These are phyloP conservation scores for Metschnikowia lochheadii DNA, from an alignment of 805 yeast genomes.

Conservation along the genomic window DNA sequence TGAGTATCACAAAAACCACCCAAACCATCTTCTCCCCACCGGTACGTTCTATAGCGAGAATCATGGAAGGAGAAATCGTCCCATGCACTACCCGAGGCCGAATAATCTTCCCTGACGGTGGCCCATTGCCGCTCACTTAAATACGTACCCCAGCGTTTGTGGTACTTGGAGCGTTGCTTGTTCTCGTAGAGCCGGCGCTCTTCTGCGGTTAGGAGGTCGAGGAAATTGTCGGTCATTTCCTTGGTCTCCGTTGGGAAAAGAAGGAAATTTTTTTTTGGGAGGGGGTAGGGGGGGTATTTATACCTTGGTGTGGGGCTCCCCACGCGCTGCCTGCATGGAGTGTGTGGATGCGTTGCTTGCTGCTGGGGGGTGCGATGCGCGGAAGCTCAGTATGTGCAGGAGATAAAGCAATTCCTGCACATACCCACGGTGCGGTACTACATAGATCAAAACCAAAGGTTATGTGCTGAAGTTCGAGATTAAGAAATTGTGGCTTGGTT, in stretches of 20 bases:
- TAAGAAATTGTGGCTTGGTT: too few relatives aligned
- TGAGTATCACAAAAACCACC: conserved; percentile 87
- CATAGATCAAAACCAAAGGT: too few relatives aligned
- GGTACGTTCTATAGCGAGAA: conserved; percentile 70
- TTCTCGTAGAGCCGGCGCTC: conserved; percentile 34
- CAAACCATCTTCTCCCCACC: conserved; percentile 97
- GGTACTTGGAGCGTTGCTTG: conserved; percentile 44
- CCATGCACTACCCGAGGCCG: conserved; percentile 88
- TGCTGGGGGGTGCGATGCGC: conserved; percentile 3
- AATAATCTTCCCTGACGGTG: conserved; percentile 84
- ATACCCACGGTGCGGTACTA: too few relatives aligned
- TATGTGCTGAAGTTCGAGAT: too few relatives aligned
- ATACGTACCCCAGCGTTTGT: conserved; percentile 92
- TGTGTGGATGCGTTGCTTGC: conserved; percentile 1
- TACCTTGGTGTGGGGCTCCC: background rate
- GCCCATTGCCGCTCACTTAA: conserved; percentile 75
- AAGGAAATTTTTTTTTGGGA: background rate
- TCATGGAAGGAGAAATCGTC: conserved; percentile 81
- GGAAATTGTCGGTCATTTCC: conserved; percentile 10
- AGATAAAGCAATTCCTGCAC: too few relatives aligned
- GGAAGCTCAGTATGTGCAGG: background rate
- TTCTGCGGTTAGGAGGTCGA: conserved; percentile 30
- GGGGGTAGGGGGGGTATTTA: background rate
- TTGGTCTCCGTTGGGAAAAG: background rate
- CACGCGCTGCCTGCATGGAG: conserved; percentile 1